These are phyloP conservation scores for Colletotrichum theobromicola DNA, from an alignment of 2,329 filamentous ascomycete genomes.

Conservation along the genomic window DNA sequence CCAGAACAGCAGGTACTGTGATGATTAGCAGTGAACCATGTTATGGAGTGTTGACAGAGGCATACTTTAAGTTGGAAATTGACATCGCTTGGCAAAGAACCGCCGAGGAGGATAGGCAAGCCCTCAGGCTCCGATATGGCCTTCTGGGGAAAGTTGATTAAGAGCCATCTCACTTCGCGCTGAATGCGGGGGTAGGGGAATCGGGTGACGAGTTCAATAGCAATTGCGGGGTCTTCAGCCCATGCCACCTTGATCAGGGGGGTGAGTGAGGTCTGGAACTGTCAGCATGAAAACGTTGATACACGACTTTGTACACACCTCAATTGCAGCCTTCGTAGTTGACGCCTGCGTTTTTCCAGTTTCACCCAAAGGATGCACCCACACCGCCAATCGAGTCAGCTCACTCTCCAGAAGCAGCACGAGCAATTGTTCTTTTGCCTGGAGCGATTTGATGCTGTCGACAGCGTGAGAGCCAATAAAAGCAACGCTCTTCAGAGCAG, in stretches of 20 bases:
- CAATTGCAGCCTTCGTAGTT: conserved; percentile 28
- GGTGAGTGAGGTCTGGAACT: conserved; percentile 56
- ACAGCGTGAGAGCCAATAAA: conserved; percentile 59
- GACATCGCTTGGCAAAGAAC: conserved; percentile 78
- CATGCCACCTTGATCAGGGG: conserved; percentile 82
- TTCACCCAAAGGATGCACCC: conserved; percentile 79
- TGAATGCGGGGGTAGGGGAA: conserved; percentile 78
- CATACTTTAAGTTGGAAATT: conserved; percentile 82
- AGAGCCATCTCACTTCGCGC: conserved; percentile 77
- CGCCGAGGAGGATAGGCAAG: conserved; percentile 80
- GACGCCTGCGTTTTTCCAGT: conserved; percentile 39
- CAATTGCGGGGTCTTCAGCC: conserved; percentile 82
- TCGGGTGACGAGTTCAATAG: conserved; percentile 81
- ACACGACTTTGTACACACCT: conserved; percentile 34
- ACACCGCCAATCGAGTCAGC: conserved; percentile 81
- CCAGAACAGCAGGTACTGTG: conserved; percentile 89
- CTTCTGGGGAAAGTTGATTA: conserved; percentile 84
- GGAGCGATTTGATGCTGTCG: conserved; percentile 68
- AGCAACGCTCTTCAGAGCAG: conserved; percentile 68
- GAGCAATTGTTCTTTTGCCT: conserved; percentile 84
- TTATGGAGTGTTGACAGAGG: background rate
- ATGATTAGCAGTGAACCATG: conserved; percentile 29
- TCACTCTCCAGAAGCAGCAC: conserved; percentile 84
- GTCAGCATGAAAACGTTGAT: background rate
- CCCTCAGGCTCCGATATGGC: conserved; percentile 83